Conservation (phyloP, 208 protist species). For the Wallacemonas sp. region DNA sequence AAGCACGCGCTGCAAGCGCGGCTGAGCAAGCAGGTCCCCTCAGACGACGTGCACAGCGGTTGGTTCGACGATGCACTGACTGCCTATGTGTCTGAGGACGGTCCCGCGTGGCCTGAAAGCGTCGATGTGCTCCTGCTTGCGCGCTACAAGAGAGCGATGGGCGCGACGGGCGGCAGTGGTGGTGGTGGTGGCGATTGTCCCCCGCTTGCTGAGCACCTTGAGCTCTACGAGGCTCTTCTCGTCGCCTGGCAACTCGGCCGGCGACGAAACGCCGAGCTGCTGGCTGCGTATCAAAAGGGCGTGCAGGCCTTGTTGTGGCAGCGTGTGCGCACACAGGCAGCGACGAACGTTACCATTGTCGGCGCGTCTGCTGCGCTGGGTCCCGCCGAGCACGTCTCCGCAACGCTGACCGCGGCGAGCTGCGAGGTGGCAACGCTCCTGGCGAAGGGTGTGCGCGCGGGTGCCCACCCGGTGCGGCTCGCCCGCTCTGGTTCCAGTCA, state of each 20-base stretch:
- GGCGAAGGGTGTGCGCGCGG: conserved; percentile 26
- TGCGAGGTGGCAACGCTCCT: conserved; percentile 22
- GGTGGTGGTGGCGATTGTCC: too few species aligned
- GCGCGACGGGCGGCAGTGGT: too few species aligned
- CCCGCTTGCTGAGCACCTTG: neutral
- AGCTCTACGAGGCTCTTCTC: conserved; percentile 26
- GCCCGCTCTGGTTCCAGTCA: neutral
- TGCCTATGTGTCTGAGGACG: neutral
- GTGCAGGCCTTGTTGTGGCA: conserved; percentile 16
- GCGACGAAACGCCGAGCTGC: conserved; percentile 13
- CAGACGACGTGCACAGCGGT: neutral
- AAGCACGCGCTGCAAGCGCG: conserved; percentile 13
- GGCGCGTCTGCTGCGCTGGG: conserved; percentile 16
- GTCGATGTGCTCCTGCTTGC: too few species aligned
- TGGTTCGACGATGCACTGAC: neutral
- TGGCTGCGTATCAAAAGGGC: conserved; percentile 22
- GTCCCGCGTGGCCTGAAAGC: too few species aligned
- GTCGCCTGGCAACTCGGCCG: conserved; percentile 28
- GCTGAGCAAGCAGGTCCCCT: neutral
- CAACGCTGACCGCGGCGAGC: neutral
- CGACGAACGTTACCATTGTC: conserved; percentile 40
- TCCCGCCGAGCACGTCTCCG: conserved; percentile 27
- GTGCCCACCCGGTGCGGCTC: conserved; percentile 19
- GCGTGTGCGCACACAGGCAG: conserved; percentile 24
- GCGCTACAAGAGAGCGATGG: too few species aligned